These are phyloP conservation scores for Cryptosporidium muris DNA, from an alignment of 169 alveolate species.

Conservation along the genomic window DNA sequence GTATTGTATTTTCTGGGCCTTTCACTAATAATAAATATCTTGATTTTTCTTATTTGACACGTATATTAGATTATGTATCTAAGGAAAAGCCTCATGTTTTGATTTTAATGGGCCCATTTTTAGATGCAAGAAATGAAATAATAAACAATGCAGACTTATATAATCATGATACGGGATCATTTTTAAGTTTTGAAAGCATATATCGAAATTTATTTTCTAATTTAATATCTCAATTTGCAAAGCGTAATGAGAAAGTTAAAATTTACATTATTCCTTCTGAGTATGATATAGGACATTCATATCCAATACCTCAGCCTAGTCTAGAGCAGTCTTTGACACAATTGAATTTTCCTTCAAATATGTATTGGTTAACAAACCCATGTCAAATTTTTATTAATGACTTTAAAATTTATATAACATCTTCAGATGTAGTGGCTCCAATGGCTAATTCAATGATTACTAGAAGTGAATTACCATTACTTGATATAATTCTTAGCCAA, in stretches of 20 bases:
- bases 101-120: constrained; percentile 43
- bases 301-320: constrained; percentile 63
- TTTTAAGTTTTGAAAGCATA: constrained; percentile 43
- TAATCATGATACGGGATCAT: constrained; percentile 24
- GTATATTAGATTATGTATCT: constrained; percentile 22
- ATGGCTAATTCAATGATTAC: constrained; percentile 42
- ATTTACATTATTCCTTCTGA: constrained; percentile 54
- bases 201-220: neutral
- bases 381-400: constrained; percentile 62
- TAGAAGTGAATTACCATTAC: constrained; percentile 1
- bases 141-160: constrained; percentile 44
- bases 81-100: constrained; percentile 54
- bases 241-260: constrained; percentile 48
- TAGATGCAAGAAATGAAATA: constrained; percentile 54
- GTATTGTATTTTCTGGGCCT: constrained; percentile 62
- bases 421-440: constrained; percentile 61
- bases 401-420: constrained; percentile 27
- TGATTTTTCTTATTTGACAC: constrained; percentile 14
- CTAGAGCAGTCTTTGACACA: constrained; percentile 18
- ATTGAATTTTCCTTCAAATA: constrained; percentile 3
- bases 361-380: constrained; percentile 38
- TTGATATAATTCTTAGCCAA: constrained; percentile 57
- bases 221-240: constrained; percentile 18
- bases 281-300: constrained; percentile 48
- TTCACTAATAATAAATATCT: constrained; percentile 12